Percentiles rank a stretch among this genome's conserved stretches.
These are phyloP conservation scores for Acacia concinna DNA, from an alignment of 331 rosid genomes.

Conservation along the genomic window DNA sequence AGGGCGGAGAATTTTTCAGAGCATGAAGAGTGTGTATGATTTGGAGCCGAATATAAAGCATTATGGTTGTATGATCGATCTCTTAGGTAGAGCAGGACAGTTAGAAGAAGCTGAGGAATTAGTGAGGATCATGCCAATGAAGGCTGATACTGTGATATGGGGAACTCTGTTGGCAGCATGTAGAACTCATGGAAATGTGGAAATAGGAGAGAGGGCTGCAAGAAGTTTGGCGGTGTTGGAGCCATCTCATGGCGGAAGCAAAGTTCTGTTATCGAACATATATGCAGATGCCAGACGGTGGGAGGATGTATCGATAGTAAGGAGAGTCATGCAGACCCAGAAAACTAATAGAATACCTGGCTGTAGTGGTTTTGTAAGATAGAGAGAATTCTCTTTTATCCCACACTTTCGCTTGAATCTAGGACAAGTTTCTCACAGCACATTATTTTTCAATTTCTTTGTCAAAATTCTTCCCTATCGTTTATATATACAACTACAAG, in stretches of 20 bases:
- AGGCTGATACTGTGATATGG: constrained; percentile 85
- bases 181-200: constrained; percentile 73
- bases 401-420: background rate
- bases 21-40: constrained; percentile 64
- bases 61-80: constrained; percentile 94
- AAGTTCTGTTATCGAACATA: constrained; percentile 75
- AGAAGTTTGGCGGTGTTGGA: constrained; percentile 57
- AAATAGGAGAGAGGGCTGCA: constrained; percentile 80
- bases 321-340: constrained; percentile 55
- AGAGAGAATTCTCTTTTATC: constrained; percentile 11
- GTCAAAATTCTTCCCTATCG: background rate
- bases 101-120: constrained; percentile 73
- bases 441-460: background rate
- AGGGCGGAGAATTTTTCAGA: constrained; percentile 68
- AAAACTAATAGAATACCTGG: constrained; percentile 66
- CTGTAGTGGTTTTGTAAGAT: constrained; percentile 66
- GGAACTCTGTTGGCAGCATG: constrained; percentile 89
- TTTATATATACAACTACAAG: background rate
- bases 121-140: constrained; percentile 75
- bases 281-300: constrained; percentile 82
- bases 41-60: constrained; percentile 85
- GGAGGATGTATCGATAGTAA: constrained; percentile 72
- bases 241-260: constrained; percentile 78
- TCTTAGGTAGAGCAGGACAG: constrained; percentile 82
- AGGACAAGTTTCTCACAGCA: background rate